A percentile compares a stretch with the other conserved stretches of the same genome.
Conservation (phyloP, 148 eudicot genomes). For the Rheum nobile region DNA sequence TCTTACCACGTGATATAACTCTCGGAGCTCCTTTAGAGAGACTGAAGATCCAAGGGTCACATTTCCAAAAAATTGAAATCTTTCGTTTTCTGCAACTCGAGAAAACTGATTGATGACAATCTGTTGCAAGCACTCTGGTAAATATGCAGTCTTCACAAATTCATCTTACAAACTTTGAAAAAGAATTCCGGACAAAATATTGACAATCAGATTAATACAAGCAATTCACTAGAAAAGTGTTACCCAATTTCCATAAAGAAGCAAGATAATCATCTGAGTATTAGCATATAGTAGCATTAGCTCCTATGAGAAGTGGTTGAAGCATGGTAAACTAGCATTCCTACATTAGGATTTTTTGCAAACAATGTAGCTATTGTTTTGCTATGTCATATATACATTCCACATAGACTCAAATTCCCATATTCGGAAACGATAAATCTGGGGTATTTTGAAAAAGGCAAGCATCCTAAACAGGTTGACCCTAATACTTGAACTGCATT, state of each 20-base stretch:
- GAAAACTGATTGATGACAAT: slow-evolving; percentile 84
- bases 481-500: background rate
- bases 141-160: slow-evolving; percentile 28
- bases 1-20: slow-evolving; percentile 84
- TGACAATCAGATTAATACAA: background rate
- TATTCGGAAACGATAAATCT: background rate
- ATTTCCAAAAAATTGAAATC: slow-evolving; percentile 79
- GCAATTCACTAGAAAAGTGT: background rate
- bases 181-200: background rate
- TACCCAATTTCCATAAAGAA: background rate
- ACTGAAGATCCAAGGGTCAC: slow-evolving; percentile 78
- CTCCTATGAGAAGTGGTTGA: background rate
- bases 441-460: background rate
- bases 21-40: slow-evolving; percentile 71
- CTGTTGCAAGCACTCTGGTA: slow-evolving; percentile 60
- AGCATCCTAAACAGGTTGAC: background rate
- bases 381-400: background rate
- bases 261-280: background rate
- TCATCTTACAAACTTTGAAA: background rate
- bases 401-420: background rate
- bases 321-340: background rate
- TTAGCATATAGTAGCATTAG: background rate
- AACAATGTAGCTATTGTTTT: background rate
- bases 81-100: slow-evolving; percentile 61
- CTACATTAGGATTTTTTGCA: background rate